Evolutionary conservation across 202 grass and related monocot genomes (phyloP).

Genomic region (Carex arenaria): DNA sequence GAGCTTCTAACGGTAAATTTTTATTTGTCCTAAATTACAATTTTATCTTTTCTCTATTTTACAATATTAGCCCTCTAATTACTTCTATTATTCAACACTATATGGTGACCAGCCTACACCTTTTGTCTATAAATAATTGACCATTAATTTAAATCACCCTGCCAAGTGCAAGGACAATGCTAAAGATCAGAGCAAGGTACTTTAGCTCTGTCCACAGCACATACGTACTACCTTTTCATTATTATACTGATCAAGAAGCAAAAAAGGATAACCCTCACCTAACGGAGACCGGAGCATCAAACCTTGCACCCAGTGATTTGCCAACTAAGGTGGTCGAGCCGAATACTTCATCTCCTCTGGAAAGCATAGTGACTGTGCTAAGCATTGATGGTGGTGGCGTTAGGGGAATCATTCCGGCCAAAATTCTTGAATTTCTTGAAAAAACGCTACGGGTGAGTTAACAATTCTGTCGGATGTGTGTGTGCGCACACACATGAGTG

Average conservation of each 20-base stretch:
- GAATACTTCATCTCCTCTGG: constrained; percentile 16
- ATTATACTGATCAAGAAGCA: background rate
- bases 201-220: background rate
- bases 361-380: constrained; percentile 35
- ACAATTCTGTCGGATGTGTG: background rate
- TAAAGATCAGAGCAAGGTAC: background rate
- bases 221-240: background rate
- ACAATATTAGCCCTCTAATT: too few species aligned
- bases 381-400: constrained; percentile 52
- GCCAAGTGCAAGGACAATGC: background rate
- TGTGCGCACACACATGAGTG: too few species aligned
- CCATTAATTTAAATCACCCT: background rate
- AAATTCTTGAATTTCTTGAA: constrained; percentile 37
- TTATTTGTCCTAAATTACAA: too few species aligned
- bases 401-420: constrained; percentile 51
- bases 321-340: background rate
- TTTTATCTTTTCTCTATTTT: too few species aligned
- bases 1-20: too few species aligned
- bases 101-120: background rate
- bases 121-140: background rate
- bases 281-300: background rate
- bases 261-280: background rate
- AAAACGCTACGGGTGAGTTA: constrained; percentile 30
- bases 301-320: background rate
- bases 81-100: too few species aligned